A percentile compares a stretch with the other conserved stretches of the same genome.
Conservation (phyloP, 2,329 filamentous ascomycete genomes). For the Cryphonectria carpinicola region DNA sequence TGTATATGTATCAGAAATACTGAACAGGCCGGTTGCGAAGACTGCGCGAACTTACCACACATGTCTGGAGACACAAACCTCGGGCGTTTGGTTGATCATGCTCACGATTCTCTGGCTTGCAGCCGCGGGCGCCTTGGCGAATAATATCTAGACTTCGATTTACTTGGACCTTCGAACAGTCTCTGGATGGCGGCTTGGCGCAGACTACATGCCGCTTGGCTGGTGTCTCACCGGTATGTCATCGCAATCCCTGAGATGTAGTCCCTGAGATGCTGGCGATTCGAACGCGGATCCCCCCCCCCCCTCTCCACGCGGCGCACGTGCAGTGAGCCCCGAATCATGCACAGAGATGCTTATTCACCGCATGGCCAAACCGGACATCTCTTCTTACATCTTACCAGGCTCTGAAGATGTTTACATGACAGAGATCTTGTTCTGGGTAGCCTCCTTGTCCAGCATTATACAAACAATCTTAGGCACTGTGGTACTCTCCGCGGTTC, state of each 20-base stretch:
- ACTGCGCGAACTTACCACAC: constrained; percentile 7
- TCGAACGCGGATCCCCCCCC: not conserved
- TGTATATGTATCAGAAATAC: not conserved
- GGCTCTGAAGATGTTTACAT: constrained; percentile 3
- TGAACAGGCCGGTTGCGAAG: not conserved
- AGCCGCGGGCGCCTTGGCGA: not conserved
- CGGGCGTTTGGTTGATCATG: not conserved
- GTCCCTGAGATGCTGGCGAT: constrained; percentile 3
- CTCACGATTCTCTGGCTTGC: not conserved
- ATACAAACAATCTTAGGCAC: constrained; percentile 12
- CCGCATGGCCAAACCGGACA: not conserved
- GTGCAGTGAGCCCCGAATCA: not conserved
- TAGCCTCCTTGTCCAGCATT: constrained; percentile 3
- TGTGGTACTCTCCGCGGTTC: constrained; percentile 8
- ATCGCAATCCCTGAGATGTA: constrained; percentile 1
- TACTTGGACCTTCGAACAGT: constrained; percentile 11
- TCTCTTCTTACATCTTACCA: not conserved
- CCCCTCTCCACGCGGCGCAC: not conserved
- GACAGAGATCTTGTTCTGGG: constrained; percentile 15
- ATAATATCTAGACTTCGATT: constrained; percentile 15
- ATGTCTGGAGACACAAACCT: not conserved
- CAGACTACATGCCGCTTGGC: constrained; percentile 13
- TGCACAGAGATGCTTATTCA: not conserved
- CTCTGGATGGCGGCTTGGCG: constrained; percentile 13
- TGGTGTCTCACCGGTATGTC: constrained; percentile 8